Conservation (phyloP, 2,329 filamentous ascomycete genomes). For the Beauveria pseudobassiana region DNA sequence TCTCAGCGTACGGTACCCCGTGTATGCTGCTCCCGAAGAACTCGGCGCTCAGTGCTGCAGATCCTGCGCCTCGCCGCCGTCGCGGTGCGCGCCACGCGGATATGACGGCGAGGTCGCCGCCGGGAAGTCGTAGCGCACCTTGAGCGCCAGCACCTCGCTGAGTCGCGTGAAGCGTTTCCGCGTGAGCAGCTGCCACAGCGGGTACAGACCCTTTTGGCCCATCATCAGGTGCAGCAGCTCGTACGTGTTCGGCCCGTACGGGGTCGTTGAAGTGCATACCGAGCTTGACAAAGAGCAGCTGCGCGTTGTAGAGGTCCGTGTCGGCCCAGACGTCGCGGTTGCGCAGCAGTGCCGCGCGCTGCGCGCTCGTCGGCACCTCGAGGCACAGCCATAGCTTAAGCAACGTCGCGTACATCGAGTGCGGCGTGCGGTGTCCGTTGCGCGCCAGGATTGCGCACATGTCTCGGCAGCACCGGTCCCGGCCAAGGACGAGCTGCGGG, state of each 20-base stretch:
- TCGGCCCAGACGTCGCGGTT: slow-evolving; percentile 49
- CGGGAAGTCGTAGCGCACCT: slow-evolving; percentile 48
- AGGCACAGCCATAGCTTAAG: slow-evolving; percentile 68
- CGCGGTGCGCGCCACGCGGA: neutral
- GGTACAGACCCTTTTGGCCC: slow-evolving; percentile 46
- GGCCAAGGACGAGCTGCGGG: slow-evolving; percentile 57
- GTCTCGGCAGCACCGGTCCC: slow-evolving; percentile 49
- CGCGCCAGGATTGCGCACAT: slow-evolving; percentile 55
- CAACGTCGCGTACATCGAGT: slow-evolving; percentile 37
- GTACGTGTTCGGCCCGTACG: slow-evolving; percentile 40
- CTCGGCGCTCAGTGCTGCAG: slow-evolving; percentile 16
- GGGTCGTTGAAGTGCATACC: slow-evolving; percentile 63
- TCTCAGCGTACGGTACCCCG: slow-evolving; percentile 42
- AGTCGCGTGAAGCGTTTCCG: slow-evolving; percentile 42
- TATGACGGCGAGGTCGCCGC: slow-evolving; percentile 18
- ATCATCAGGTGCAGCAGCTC: slow-evolving; percentile 51
- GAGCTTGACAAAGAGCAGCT: slow-evolving; percentile 64
- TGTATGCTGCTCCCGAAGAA: slow-evolving; percentile 28
- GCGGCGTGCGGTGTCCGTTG: slow-evolving; percentile 49
- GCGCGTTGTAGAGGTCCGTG: slow-evolving; percentile 51
- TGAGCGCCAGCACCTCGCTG: slow-evolving; percentile 47
- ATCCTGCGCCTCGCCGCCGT: too few relatives aligned
- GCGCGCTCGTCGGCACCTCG: slow-evolving; percentile 51
- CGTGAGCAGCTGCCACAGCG: slow-evolving; percentile 54
- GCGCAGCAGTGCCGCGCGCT: slow-evolving; percentile 47